phyloP scores from a whole-genome alignment of 306 rosid genomes.

The Citrullus amarus region DNA sequence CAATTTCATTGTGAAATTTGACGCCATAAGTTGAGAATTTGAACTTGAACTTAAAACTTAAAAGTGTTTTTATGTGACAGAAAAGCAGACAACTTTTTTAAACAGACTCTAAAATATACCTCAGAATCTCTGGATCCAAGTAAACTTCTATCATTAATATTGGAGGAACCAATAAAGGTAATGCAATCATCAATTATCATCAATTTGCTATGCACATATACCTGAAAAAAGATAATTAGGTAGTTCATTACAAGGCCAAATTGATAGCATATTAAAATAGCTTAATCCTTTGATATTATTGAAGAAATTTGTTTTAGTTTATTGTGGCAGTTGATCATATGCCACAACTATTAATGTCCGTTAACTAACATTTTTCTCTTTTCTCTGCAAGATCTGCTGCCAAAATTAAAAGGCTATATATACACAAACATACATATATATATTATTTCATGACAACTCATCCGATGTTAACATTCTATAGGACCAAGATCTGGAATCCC shows the following conservation, averaged over 20 bases:
- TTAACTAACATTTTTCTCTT: not conserved
- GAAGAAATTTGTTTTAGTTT: not conserved
- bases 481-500: not conserved
- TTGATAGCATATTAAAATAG: not conserved
- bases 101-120: constrained; percentile 9
- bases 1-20: too few species aligned
- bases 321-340: not conserved
- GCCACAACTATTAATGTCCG: not conserved
- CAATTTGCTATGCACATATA: constrained; percentile 43
- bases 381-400: not conserved
- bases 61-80: not conserved
- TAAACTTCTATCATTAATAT: constrained; percentile 39
- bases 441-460: not conserved
- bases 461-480: not conserved
- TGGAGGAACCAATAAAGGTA: constrained; percentile 40
- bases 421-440: not conserved
- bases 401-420: not conserved
- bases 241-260: not conserved
- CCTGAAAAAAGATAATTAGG: constrained; percentile 9
- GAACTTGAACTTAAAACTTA: not conserved
- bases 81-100: not conserved
- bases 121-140: constrained; percentile 49
- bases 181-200: constrained; percentile 33
- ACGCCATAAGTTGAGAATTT: not conserved
- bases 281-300: not conserved